Evolutionary conservation across 2,329 filamentous ascomycete genomes (phyloP).

Genomic region (Fusarium sp.): DNA sequence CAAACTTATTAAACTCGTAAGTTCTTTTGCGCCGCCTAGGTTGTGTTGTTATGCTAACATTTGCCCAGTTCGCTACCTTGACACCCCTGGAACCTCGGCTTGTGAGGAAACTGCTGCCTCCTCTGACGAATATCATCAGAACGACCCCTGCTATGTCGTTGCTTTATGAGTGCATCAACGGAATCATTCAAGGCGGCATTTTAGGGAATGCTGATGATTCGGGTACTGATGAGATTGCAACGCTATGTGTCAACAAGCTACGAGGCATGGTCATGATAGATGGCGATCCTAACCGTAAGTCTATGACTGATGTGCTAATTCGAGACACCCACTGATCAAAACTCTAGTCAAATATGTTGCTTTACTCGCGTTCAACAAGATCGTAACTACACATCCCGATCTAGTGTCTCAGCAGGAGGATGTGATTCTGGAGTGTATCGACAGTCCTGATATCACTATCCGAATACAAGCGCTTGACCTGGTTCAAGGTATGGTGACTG

Average conservation of each 20-base stretch:
- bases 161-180: constrained; percentile 97
- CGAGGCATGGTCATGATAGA: constrained; percentile 94
- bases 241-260: constrained; percentile 90
- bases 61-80: constrained; percentile 84
- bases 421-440: constrained; percentile 95
- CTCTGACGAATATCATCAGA: constrained; percentile 90
- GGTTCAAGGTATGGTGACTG: constrained; percentile 92
- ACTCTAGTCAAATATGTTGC: constrained; percentile 94
- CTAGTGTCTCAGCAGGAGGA: constrained; percentile 94
- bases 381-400: constrained; percentile 87
- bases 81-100: constrained; percentile 92
- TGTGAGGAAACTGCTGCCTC: constrained; percentile 89
- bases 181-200: constrained; percentile 96
- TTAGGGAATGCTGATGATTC: constrained; percentile 83
- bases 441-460: constrained; percentile 95
- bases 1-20: constrained; percentile 96
- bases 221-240: constrained; percentile 91
- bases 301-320: too few relatives aligned
- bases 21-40: not conserved
- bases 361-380: constrained; percentile 93
- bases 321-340: constrained; percentile 22
- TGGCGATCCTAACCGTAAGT: constrained; percentile 90
- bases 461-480: constrained; percentile 91
- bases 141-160: constrained; percentile 98
- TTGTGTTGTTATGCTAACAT: not conserved